A percentile compares a stretch with the other conserved stretches of the same genome.
Evolutionary conservation across 2,329 filamentous ascomycete species (phyloP).

Genomic region (Diaporthe amygdali): DNA sequence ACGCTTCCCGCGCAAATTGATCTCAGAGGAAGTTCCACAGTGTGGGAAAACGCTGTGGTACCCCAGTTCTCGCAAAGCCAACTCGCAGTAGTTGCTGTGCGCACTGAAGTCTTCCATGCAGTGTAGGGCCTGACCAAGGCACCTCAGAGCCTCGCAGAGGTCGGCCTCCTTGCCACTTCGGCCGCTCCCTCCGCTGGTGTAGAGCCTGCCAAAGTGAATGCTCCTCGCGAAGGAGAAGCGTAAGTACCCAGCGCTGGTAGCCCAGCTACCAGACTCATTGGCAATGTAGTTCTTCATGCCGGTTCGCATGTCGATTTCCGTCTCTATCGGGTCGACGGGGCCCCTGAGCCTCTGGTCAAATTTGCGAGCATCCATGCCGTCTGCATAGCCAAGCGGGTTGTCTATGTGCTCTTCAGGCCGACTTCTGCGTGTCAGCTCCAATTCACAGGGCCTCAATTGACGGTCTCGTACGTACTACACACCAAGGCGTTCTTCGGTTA

Average conservation of each 20-base stretch:
- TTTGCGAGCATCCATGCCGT: conserved; percentile 82
- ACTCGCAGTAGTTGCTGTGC: conserved; percentile 84
- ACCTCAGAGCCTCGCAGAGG: conserved; percentile 80
- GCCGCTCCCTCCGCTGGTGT: conserved; percentile 67
- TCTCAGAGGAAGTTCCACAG: conserved; percentile 69
- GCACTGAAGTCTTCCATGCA: conserved; percentile 81
- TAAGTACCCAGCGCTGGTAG: conserved; percentile 87
- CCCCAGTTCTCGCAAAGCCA: conserved; percentile 76
- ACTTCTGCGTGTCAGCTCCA: conserved; percentile 19
- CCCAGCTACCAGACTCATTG: conserved; percentile 86
- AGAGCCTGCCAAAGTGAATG: conserved; percentile 79
- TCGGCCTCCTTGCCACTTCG: conserved; percentile 74
- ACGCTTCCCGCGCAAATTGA: conserved; percentile 68
- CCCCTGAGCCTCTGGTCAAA: conserved; percentile 82
- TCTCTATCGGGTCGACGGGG: conserved; percentile 74
- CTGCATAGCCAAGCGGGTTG: conserved; percentile 85
- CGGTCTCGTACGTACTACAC: conserved; percentile 55
- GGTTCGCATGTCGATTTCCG: conserved; percentile 74
- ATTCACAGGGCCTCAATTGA: neutral
- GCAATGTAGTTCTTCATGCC: conserved; percentile 99
- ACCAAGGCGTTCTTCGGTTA: conserved; percentile 79
- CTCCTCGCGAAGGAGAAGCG: conserved; percentile 75
- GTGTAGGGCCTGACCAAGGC: conserved; percentile 77
- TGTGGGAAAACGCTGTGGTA: conserved; percentile 74
- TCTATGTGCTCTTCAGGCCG: conserved; percentile 77